Percentiles rank a stretch among this genome's conserved stretches.
These are phyloP conservation scores for Spathaspora boniae DNA, from an alignment of 805 yeast genomes.

Conservation along the genomic window DNA sequence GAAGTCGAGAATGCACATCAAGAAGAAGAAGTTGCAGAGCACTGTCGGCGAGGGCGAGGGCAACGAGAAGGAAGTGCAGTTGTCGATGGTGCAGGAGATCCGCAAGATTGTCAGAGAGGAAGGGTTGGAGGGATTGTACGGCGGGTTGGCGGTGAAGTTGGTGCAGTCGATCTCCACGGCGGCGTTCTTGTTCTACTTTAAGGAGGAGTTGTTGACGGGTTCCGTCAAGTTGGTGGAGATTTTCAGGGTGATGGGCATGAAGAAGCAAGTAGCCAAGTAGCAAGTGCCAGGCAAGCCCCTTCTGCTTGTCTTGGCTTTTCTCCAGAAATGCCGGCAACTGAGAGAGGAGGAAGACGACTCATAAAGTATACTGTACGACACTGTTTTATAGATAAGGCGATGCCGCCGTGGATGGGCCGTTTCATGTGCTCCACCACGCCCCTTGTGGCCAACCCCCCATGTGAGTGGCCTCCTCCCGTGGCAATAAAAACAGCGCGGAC, in stretches of 20 bases:
- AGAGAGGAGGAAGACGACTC: constrained; percentile 2
- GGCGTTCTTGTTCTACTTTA: constrained; percentile 85
- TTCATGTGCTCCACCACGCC: no score
- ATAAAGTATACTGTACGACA: no score
- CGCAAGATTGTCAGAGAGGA: constrained; percentile 60
- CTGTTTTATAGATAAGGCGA: no score
- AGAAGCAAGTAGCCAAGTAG: no score
- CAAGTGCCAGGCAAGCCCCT: no score
- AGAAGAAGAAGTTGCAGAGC: constrained; percentile 33
- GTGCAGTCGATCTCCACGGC: constrained; percentile 84
- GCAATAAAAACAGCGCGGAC: no score
- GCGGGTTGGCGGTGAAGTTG: constrained; percentile 77
- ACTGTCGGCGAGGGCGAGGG: constrained; percentile 7
- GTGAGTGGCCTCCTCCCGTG: no score
- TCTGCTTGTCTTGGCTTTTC: no score
- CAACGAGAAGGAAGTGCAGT: constrained; percentile 18
- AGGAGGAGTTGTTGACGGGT: constrained; percentile 72
- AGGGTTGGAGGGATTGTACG: constrained; percentile 74
- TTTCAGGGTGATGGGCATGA: constrained; percentile 24
- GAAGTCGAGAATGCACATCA: constrained; percentile 82
- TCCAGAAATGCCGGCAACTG: no score
- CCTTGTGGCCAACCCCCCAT: no score
- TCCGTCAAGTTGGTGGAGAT: constrained; percentile 53
- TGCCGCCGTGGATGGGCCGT: no score
- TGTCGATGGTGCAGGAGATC: constrained; percentile 49